Evolutionary conservation across 2,329 filamentous ascomycete genomes (phyloP).

Genomic region (Pyrenophora teres): DNA sequence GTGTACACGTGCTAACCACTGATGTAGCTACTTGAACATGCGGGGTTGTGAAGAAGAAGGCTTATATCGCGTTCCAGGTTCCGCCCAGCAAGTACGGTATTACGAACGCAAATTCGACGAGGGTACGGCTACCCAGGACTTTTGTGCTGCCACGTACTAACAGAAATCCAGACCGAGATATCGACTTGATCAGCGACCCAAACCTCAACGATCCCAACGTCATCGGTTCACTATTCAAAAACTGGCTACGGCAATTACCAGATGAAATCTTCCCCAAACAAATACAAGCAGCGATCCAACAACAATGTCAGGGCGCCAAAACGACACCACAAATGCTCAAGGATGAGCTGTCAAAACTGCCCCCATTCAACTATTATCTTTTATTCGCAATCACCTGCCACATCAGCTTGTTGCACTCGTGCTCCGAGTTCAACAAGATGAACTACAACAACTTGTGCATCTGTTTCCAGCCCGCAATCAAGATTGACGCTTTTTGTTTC

Average conservation of each 20-base stretch:
- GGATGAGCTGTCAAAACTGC: slow-evolving; percentile 90
- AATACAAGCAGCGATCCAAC: slow-evolving; percentile 77
- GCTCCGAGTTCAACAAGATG: slow-evolving; percentile 98
- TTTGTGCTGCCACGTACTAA: slow-evolving; percentile 13
- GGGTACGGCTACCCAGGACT: slow-evolving; percentile 55
- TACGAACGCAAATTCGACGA: slow-evolving; percentile 92
- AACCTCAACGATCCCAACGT: slow-evolving; percentile 97
- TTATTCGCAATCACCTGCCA: slow-evolving; percentile 97
- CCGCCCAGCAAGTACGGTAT: slow-evolving; percentile 85
- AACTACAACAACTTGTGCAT: slow-evolving; percentile 94
- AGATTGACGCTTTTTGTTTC: slow-evolving; percentile 93
- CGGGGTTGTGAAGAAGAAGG: slow-evolving; percentile 94
- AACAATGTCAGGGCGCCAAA: slow-evolving; percentile 78
- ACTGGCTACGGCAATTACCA: slow-evolving; percentile 92
- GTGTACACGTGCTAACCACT: slow-evolving; percentile 16
- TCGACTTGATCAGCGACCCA: slow-evolving; percentile 84
- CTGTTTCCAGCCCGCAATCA: slow-evolving; percentile 96
- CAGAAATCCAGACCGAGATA: slow-evolving; percentile 69
- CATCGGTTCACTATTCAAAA: slow-evolving; percentile 93
- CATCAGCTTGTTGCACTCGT: slow-evolving; percentile 85
- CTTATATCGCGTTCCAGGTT: slow-evolving; percentile 88
- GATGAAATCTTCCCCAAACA: slow-evolving; percentile 90
- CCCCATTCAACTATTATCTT: slow-evolving; percentile 96
- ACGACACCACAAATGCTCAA: slow-evolving; percentile 83
- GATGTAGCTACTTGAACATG: slow-evolving; percentile 78